phyloP scores from a whole-genome alignment of 1,139 yeast genomes.

The Geotrichum candidum region DNA sequence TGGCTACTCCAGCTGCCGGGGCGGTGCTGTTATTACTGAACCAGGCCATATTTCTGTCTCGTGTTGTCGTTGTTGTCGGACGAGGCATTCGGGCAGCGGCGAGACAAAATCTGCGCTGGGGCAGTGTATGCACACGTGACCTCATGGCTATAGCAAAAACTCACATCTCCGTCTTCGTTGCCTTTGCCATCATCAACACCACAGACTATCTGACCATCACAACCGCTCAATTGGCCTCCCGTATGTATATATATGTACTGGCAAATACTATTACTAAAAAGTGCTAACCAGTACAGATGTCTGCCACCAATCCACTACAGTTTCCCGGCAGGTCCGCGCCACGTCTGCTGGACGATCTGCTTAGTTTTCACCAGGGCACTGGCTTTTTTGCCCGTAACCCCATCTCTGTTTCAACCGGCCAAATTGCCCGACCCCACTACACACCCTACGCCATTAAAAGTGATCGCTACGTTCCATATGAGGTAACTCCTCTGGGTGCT shows the following conservation, averaged over 20 bases:
- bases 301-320: conserved; percentile 10
- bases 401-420: conserved; percentile 20
- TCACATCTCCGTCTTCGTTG: background rate
- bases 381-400: conserved; percentile 22
- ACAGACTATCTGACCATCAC: background rate
- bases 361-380: conserved; percentile 18
- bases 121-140: background rate
- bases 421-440: conserved; percentile 5
- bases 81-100: background rate
- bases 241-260: background rate
- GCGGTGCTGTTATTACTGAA: background rate
- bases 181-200: background rate
- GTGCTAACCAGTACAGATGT: background rate
- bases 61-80: background rate
- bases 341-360: conserved; percentile 27
- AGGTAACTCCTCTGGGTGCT: conserved; percentile 7
- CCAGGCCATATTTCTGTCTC: conserved; percentile 2
- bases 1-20: background rate
- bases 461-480: background rate
- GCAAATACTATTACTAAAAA: background rate
- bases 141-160: background rate
- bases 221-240: background rate
- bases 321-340: conserved; percentile 26
- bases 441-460: conserved; percentile 3
- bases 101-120: background rate